phyloP scores from a whole-genome alignment of 2,329 filamentous ascomycete species.

The Leptodontidium sp. region DNA sequence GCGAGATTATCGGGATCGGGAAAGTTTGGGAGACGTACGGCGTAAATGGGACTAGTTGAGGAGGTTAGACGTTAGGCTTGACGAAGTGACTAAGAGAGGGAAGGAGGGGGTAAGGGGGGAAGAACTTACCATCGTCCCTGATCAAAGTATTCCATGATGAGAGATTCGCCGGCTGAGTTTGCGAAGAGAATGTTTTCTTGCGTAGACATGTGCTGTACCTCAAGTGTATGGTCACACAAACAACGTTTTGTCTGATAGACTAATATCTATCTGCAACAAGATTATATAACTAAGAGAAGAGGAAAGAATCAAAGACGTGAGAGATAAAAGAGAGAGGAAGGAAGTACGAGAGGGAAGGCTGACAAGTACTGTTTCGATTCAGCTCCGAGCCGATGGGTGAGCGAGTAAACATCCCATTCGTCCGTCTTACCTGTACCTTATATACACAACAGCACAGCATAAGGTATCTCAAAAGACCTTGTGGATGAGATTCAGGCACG shows the following conservation, averaged over 20 bases:
- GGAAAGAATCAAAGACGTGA: not conserved
- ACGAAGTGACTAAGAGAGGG: too few species aligned
- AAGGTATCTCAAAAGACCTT: conserved; percentile 8
- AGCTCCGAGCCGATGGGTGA: not conserved
- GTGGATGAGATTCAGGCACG: conserved; percentile 10
- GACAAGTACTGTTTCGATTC: not conserved
- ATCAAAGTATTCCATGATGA: conserved; percentile 23
- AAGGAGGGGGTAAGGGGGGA: too few species aligned
- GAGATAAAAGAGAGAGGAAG: not conserved
- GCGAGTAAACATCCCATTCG: conserved; percentile 13
- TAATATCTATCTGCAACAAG: not conserved
- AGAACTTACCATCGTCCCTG: conserved; percentile 31
- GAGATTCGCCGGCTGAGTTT: conserved; percentile 4
- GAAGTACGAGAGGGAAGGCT: not conserved
- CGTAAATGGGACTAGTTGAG: conserved; percentile 35
- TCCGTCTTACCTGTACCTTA: conserved; percentile 16
- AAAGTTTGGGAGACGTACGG: conserved; percentile 24
- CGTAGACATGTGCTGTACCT: not conserved
- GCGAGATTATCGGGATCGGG: too few species aligned
- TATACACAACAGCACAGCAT: not conserved
- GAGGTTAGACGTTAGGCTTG: not conserved
- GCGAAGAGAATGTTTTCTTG: not conserved
- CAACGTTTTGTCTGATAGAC: not conserved
- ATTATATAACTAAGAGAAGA: not conserved
- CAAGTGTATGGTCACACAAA: too few species aligned